Evolutionary conservation across 805 yeast species (phyloP), one percentile per base, ranked within the genome.

Genomic region (Sugiyamaella valdiviana): DNA sequence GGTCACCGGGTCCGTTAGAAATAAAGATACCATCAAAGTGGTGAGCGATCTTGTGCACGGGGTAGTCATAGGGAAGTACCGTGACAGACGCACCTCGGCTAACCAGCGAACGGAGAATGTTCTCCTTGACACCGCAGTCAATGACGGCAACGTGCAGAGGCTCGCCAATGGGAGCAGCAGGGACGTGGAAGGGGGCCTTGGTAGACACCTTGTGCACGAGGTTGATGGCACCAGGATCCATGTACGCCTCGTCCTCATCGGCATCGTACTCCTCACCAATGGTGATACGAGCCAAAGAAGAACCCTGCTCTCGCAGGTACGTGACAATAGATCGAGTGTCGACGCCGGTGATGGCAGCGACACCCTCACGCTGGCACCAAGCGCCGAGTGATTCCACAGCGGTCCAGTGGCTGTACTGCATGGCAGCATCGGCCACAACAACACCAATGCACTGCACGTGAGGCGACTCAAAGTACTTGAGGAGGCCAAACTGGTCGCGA

Each of bases 51-150:
- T 86, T 83, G 63, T 91, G 90, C 57, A 93, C 79, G 56, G 96
- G 96, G 67, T 85, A 91, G 72, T 93, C 85, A 69, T 85, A 90
- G 45, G 99, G 99, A 78, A 93, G 84, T 14, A 93, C 98, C 2
- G 98, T 93, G 59, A 91, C 80, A 21, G 95, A 84, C 32, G 97
- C 96, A 53, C 98, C 99, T 70, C 99, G 83, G 56, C 86, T 78
- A 24, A 87, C 98, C 44, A 93, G 76, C 54, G 96, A 89, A 71
- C 99, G 82, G 65, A 93, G 75, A 56, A 93, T 93, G 72, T 93
- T 93, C 71, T 93, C 98, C 74, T 93, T 93, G 57, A 93, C 97
- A 65, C 99, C 99, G 70, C 99, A 93, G 69, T 93, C 99, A 50
- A 93, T 75, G 36, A 93, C 89, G 12, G 97, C 96, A 59, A 93